These are phyloP conservation scores for Hymenoscyphus fraxineus DNA, from an alignment of 2,329 filamentous ascomycete species.

Conservation along the genomic window DNA sequence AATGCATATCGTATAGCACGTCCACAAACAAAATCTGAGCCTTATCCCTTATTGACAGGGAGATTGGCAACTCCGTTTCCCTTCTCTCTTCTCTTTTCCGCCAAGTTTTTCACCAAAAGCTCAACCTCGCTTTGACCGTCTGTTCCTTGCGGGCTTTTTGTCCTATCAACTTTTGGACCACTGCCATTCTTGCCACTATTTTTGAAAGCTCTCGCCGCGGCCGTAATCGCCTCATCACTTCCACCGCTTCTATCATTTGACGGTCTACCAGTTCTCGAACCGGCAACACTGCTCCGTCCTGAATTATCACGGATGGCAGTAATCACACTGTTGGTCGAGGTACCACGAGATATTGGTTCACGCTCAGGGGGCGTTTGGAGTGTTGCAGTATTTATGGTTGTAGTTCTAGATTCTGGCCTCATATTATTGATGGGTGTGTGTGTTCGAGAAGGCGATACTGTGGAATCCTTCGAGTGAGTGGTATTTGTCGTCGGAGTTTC, in stretches of 20 bases:
- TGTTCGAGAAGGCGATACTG: not conserved
- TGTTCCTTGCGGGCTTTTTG: not conserved
- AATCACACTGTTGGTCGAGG: conserved; percentile 27
- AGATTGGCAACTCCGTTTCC: not conserved
- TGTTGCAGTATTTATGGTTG: not conserved
- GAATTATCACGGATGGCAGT: conserved; percentile 29
- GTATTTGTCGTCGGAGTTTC: not conserved
- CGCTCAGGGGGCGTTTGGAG: not conserved
- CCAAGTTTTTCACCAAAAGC: not conserved
- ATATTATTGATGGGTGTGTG: not conserved
- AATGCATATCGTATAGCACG: no score
- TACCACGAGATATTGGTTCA: conserved; percentile 16
- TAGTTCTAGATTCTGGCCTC: not conserved
- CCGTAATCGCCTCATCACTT: conserved; percentile 22
- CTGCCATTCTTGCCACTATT: not conserved
- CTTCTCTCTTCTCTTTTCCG: not conserved
- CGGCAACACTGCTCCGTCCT: conserved; percentile 16
- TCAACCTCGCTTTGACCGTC: not conserved
- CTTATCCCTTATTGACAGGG: no score
- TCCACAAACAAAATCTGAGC: no score
- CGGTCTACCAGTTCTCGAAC: conserved; percentile 10
- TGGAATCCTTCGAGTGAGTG: not conserved
- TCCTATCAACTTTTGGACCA: not conserved
- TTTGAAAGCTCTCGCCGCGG: conserved; percentile 17
- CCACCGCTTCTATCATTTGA: conserved; percentile 6